phyloP scores from a whole-genome alignment of 192 early-diverging fungal species.

The Umbelopsis sp. region DNA sequence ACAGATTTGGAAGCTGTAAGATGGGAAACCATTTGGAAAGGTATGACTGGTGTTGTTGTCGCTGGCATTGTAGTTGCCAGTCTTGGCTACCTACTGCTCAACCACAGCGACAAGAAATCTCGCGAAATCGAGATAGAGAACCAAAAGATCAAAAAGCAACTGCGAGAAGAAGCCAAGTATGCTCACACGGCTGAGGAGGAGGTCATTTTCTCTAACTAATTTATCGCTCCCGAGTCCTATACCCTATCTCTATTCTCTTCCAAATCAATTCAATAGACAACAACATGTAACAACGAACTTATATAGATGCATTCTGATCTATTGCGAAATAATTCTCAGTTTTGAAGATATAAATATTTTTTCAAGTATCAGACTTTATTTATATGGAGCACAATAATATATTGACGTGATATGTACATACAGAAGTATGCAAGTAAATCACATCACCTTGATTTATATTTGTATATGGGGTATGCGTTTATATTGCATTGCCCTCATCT shows the following conservation, averaged over 20 bases:
- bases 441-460: too few species aligned
- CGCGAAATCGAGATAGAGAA: constrained; percentile 22
- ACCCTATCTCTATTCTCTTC: not conserved
- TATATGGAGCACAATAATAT: too few species aligned
- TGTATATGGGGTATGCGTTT: too few species aligned
- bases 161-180: constrained; percentile 37
- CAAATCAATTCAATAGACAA: not conserved
- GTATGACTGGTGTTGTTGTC: constrained; percentile 49
- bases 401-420: too few species aligned
- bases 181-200: constrained; percentile 39
- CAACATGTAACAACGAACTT: constrained; percentile 4
- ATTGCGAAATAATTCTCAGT: too few species aligned
- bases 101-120: constrained; percentile 27
- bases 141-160: constrained; percentile 29
- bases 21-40: constrained; percentile 80
- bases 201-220: constrained; percentile 34
- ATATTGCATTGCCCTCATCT: too few species aligned
- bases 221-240: not conserved
- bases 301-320: too few species aligned
- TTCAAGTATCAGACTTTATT: too few species aligned
- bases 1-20: constrained; percentile 89
- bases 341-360: too few species aligned
- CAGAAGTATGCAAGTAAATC: too few species aligned
- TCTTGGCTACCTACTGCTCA: constrained; percentile 38
- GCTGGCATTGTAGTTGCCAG: constrained; percentile 36